Percentiles rank a stretch among this genome's conserved stretches.
Evolutionary conservation across 495 filamentous ascomycete genomes (phyloP).

Genomic region (Daldinia loculata): DNA sequence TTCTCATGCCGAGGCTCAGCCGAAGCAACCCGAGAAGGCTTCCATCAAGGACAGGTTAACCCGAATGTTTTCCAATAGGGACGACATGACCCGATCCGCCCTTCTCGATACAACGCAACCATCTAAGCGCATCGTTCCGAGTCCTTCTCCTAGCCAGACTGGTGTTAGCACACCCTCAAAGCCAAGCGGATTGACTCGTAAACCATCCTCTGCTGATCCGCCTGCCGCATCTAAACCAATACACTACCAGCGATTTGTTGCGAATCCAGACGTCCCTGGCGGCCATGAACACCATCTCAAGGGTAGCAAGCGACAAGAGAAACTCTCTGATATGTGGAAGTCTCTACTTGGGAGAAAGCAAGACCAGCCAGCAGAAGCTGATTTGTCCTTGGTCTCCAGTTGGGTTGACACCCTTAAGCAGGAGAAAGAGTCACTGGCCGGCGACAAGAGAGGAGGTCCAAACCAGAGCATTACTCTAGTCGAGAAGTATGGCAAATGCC

Average conservation of each 20-base stretch:
- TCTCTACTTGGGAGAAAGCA: conserved; percentile 81
- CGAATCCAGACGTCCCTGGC: conserved; percentile 57
- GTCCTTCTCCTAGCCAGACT: conserved; percentile 38
- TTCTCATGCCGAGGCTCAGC: conserved; percentile 39
- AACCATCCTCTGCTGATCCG: conserved; percentile 48
- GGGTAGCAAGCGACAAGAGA: conserved; percentile 89
- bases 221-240: conserved; percentile 38
- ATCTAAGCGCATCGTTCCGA: conserved; percentile 40
- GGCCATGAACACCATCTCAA: conserved; percentile 88
- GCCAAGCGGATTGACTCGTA: conserved; percentile 37
- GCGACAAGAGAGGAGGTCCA: conserved; percentile 78
- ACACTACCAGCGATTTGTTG: conserved; percentile 54
- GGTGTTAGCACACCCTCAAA: conserved; percentile 35
- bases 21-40: conserved; percentile 55
- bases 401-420: conserved; percentile 95
- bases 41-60: conserved; percentile 60
- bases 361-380: conserved; percentile 77
- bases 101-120: conserved; percentile 39
- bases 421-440: conserved; percentile 76
- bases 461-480: conserved; percentile 84
- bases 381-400: conserved; percentile 89
- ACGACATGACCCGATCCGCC: conserved; percentile 42
- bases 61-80: conserved; percentile 61
- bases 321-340: conserved; percentile 89
- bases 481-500: conserved; percentile 98